Base-by-base conservation (phyloP, 768 basidiomycete species). In the Rossbeevera mucosa region DNA sequence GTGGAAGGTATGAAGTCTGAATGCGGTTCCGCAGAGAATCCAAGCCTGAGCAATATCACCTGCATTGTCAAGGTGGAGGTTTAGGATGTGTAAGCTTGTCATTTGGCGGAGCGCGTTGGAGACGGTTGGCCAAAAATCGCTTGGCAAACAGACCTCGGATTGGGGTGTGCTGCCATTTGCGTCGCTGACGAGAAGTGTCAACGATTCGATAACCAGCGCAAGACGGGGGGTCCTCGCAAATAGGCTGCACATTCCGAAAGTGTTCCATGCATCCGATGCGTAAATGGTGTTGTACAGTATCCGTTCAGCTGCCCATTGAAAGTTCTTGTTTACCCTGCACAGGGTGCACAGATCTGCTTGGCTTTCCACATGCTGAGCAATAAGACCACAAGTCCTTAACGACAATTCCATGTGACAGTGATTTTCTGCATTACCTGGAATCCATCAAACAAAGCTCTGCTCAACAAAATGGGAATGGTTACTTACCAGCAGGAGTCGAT, bases 201-300 rank as follows among this genome's bases (percentile, higher is more conserved):
- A 71, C 3, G 79, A 75, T 21, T 78, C 75, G 40, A 85, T 82
- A 9, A 80, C 66, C 21, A 49, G 38, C 1, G 82, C 74, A n/a
- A 85, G 69, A 18, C 80, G 79, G 0, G 75, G 70, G 7, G 73
- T 72, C 16, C 54, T 58, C 6, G 74, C 68, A 46, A 87, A 71
- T 18, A 80, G 70, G 18, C 62, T 58, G 64, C 82, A 83, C 13
- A 84, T 65, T 16, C 65, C 53, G n/a, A 71, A 65, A 6, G 76
- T 75, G 40, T 70, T 62, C 48, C 61, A 59, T 28, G 71, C 61
- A 51, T 76, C 72, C 42, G 67, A 68, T 63, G 83, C 64, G 53
- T 75, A 72, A 14, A 86, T 67, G 2, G 79, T 81, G 55, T 78
- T 81, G 71, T 86, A 87, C 4, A 87, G 69, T 4, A 75, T 76